Evolutionary conservation across 768 basidiomycete genomes (phyloP).

Genomic region (Xanthoconium purpureum): DNA sequence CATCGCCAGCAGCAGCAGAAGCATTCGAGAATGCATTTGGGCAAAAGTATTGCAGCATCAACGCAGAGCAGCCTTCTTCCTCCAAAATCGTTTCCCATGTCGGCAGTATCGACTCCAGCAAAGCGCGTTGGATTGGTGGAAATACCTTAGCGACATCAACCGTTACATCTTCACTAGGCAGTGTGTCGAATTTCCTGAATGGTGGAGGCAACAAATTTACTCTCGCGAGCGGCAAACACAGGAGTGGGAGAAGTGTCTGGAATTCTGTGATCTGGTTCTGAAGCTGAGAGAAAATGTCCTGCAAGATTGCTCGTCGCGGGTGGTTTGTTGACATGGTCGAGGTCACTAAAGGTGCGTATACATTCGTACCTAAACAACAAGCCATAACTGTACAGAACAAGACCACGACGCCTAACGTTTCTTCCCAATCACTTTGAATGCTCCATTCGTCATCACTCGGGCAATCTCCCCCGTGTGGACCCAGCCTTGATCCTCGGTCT

Average conservation of each 20-base stretch:
- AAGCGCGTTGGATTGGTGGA: conserved; percentile 58
- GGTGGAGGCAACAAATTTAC: conserved; percentile 59
- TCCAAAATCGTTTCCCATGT: conserved; percentile 60
- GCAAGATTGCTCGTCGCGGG: conserved; percentile 6
- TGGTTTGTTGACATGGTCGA: conserved; percentile 9
- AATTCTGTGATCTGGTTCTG: conserved; percentile 48
- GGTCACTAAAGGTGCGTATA: neutral
- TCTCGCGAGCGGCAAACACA: conserved; percentile 55
- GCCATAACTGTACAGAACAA: neutral
- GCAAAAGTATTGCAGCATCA: conserved; percentile 71
- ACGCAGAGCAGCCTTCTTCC: conserved; percentile 42
- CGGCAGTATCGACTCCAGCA: conserved; percentile 65
- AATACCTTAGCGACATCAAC: conserved; percentile 34
- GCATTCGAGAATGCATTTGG: conserved; percentile 60
- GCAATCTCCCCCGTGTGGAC: conserved; percentile 42
- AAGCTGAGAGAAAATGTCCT: conserved; percentile 44
- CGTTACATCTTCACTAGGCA: conserved; percentile 25
- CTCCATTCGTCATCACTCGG: conserved; percentile 62
- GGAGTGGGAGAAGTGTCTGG: conserved; percentile 49
- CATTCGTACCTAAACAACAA: too few relatives aligned
- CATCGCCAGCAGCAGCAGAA: conserved; percentile 45
- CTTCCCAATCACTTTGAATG: conserved; percentile 43
- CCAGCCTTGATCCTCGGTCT: conserved; percentile 44
- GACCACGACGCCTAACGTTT: neutral
- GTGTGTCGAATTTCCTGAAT: conserved; percentile 43